Base-by-base conservation (phyloP, 495 filamentous ascomycete genomes). In the Terfezia claveryi region DNA sequence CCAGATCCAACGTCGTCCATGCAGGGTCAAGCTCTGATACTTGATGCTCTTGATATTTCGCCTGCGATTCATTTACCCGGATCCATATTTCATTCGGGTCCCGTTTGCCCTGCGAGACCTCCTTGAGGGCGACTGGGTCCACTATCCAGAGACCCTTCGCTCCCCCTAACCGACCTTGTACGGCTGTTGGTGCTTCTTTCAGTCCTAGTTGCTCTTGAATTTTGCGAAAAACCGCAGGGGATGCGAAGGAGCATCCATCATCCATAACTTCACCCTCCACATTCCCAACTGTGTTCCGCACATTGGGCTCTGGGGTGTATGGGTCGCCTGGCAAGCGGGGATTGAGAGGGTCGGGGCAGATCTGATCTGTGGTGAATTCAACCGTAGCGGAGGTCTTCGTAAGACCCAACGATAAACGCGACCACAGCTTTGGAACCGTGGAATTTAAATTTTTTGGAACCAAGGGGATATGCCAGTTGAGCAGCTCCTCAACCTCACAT, bases 101-200 rank as follows among this genome's bases (percentile, higher is more conserved):
- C 0, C 57, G 59, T 17, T 52, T 27, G 41, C 53, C 68, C 0
- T 71, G 63, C 8, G 41, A 46, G 12, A 14, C 41, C 17, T 46
- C 41, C 3, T 46, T 20, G 17, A 46, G 41, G 37, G 66, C 62
- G 8, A 54, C 59, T 4, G 64, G 63, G 56, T 74, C 70, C 8
- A 89, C 72, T 68, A 88, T 77, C 88, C 89, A 95, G 44, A 95
- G 69, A 2, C 91, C 91, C 67, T 96, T 95, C 1, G 85, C 84
- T 7, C 83, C 79, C 2, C 80, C 83, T 57, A 96, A 79, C 44
- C 89, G 73, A 10, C 73, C 89, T 68, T 95, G 89, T 53, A 92
- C 82, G 8, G 73, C 77, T 55, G 80, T 82, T 0, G 88, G 86
- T 0, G 80, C 73, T 44, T 73, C 71, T 4, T 70, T 60, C 7